phyloP scores from a whole-genome alignment of 305 asterid species.

The Galium porrigens region DNA sequence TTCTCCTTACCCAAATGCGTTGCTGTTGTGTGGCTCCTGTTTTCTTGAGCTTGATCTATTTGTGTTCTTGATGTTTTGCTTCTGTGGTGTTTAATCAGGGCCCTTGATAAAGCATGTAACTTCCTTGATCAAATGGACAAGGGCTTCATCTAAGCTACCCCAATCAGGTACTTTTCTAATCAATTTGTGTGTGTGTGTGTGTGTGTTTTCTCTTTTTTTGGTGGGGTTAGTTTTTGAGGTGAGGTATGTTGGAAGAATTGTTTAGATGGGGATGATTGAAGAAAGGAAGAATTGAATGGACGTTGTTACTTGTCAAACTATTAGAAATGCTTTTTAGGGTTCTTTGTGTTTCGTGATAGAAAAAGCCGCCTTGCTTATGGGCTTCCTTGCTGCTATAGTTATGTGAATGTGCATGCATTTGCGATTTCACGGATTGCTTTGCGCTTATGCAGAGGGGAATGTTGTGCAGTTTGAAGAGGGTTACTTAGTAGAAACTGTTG shows the following conservation, averaged over 20 bases:
- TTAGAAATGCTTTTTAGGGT: not conserved
- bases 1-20: not conserved
- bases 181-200: not conserved
- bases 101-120: conserved; percentile 71
- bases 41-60: conserved; percentile 11
- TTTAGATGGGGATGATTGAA: not conserved
- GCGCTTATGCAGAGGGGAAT: conserved; percentile 45
- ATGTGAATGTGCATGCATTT: not conserved
- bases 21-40: not conserved
- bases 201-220: too few species aligned
- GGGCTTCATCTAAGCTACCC: conserved; percentile 55
- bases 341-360: not conserved
- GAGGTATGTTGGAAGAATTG: not conserved
- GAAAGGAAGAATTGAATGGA: not conserved
- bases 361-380: not conserved
- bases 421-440: conserved; percentile 6
- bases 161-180: conserved; percentile 41
- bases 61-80: conserved; percentile 8
- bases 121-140: conserved; percentile 74
- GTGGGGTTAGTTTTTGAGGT: conserved; percentile 2
- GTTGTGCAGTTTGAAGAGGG: conserved; percentile 80
- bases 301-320: not conserved
- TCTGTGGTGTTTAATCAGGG: conserved; percentile 28
- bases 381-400: not conserved
- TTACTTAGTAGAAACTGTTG: conserved; percentile 86